These are phyloP conservation scores for Suillus occidentalis DNA, from an alignment of 768 basidiomycete genomes.

Conservation along the genomic window DNA sequence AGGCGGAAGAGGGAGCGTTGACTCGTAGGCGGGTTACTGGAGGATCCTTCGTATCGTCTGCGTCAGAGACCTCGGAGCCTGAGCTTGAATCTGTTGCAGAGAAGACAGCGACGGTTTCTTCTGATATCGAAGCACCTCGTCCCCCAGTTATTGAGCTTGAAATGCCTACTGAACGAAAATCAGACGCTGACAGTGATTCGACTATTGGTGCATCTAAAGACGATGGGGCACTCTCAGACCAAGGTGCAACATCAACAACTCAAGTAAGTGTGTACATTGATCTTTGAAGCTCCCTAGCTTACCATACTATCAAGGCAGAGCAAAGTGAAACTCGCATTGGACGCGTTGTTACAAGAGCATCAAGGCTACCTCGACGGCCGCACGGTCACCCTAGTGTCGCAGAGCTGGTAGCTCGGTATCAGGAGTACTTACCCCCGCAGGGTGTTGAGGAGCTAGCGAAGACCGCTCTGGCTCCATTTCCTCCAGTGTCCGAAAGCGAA, in stretches of 20 bases:
- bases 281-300: conserved; percentile 6
- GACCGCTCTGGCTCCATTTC: conserved; percentile 63
- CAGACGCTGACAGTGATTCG: conserved; percentile 80
- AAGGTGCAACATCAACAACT: conserved; percentile 16
- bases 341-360: conserved; percentile 37
- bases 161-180: conserved; percentile 33
- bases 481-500: conserved; percentile 78
- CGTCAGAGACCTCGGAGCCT: conserved; percentile 69
- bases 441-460: conserved; percentile 71
- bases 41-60: conserved; percentile 64
- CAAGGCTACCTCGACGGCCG: conserved; percentile 64
- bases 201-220: conserved; percentile 66
- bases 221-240: conserved; percentile 18
- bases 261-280: conserved; percentile 26
- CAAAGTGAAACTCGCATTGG: conserved; percentile 19
- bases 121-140: conserved; percentile 17
- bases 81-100: conserved; percentile 40
- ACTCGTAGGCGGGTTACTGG: conserved; percentile 48
- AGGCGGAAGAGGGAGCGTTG: conserved; percentile 62
- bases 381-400: conserved; percentile 68
- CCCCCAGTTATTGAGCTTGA: conserved; percentile 10
- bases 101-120: conserved; percentile 17
- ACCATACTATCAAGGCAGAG: conserved; percentile 22
- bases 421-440: conserved; percentile 71
- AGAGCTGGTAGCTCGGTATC: conserved; percentile 81